Conservation (phyloP, 306 rosid species). For the Senna siamea region DNA sequence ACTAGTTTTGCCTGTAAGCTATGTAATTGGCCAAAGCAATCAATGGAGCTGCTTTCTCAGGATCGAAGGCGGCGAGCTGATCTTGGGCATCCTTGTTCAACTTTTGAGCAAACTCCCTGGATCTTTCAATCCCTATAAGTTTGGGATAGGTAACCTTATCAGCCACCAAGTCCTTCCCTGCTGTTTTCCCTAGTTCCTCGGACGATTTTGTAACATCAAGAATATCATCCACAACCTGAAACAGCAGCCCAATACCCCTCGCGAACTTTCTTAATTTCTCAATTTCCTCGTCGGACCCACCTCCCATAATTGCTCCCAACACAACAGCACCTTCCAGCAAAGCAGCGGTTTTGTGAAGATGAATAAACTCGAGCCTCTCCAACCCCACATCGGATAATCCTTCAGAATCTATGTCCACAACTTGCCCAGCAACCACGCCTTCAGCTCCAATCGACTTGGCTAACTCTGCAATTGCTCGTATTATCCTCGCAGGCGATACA, state of each 20-base stretch:
- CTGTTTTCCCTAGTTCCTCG: slow-evolving; percentile 76
- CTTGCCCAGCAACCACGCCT: slow-evolving; percentile 78
- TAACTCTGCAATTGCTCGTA: slow-evolving; percentile 58
- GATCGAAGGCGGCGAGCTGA: slow-evolving; percentile 59
- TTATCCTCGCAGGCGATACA: slow-evolving; percentile 45
- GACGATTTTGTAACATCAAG: slow-evolving; percentile 82
- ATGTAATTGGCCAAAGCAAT: slow-evolving; percentile 69
- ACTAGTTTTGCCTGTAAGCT: slow-evolving; percentile 62
- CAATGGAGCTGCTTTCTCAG: slow-evolving; percentile 60
- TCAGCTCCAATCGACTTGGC: slow-evolving; percentile 66
- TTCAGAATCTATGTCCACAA: slow-evolving; percentile 62
- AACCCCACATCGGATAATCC: slow-evolving; percentile 54
- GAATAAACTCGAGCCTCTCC: slow-evolving; percentile 67
- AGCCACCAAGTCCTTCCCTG: slow-evolving; percentile 80
- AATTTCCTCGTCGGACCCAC: slow-evolving; percentile 56
- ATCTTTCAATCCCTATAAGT: slow-evolving; percentile 65
- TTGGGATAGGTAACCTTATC: slow-evolving; percentile 80
- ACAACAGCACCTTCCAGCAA: slow-evolving; percentile 69
- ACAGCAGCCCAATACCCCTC: slow-evolving; percentile 62
- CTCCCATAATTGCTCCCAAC: slow-evolving; percentile 71
- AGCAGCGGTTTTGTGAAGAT: slow-evolving; percentile 72
- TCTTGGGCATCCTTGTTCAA: slow-evolving; percentile 58
- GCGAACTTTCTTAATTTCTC: slow-evolving; percentile 69
- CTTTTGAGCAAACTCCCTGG: slow-evolving; percentile 65
- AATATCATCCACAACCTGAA: slow-evolving; percentile 88